Evolutionary conservation across 768 basidiomycete genomes (phyloP), one percentile per base, ranked within the genome.

Genomic region (Leccinellum albellum): DNA sequence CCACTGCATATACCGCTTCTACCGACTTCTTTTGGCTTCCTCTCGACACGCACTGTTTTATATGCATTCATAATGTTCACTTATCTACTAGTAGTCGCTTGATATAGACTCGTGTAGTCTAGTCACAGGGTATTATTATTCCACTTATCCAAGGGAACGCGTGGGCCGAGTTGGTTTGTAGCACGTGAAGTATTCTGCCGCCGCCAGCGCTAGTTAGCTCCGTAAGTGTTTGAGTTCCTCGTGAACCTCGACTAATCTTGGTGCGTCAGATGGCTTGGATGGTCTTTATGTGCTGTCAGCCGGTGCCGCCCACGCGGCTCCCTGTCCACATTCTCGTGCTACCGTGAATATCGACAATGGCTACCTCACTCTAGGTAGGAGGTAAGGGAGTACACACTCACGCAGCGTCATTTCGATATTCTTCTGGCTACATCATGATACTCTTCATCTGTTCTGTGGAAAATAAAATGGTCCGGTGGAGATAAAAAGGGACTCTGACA

Each of bases 1-100:
- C 50, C 7, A 47, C 15, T 40, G 33, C 60, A 56, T 59, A 58
- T 68, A 66, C 61, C 65, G 56, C 35, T 53, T 60, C 50, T 47
- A 53, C 31, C 45, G 54, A 56, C 50, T 44, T 54, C 56, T 20
- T 50, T 53, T 44, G 17, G n/a, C 40, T 50, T 50, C 42, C 46
- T 47, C 53, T 52, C 24, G 53, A 52, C 52, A 62, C 54, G 51
- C 58, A 51, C 44, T 57, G 31, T 52, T 53, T 56, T 29, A 47
- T 51, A 52, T 59, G 52, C 57, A 57, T 55, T 52, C 61, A 54
- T 57, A 60, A 48, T 52, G 58, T 62, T 61, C 35, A 51, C 58
- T 58, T 61, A 61, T 65, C 52, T 61, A 61, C 47, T 52, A 61
- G 50, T 67, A 61, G 51, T 62, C 53, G 53, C 50, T 62, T 46